phyloP scores from a whole-genome alignment of 331 rosid species.

The Quercus phellos region DNA sequence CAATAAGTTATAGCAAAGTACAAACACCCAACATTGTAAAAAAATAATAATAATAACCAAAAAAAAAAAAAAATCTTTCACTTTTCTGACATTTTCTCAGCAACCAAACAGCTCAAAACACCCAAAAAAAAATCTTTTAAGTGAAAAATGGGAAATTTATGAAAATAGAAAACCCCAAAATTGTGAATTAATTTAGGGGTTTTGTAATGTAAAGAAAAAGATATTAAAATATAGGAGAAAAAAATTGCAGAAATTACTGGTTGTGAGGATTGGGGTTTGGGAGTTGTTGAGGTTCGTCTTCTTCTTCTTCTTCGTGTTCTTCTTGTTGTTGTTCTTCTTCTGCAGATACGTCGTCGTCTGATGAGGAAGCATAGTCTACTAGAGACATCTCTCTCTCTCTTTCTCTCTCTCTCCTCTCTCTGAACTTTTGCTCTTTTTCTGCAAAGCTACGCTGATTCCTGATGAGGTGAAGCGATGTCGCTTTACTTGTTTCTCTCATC shows the following conservation, averaged over 20 bases:
- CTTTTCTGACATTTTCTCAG: neutral
- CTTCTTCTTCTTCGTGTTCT: neutral
- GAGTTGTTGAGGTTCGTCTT: slow-evolving; percentile 20
- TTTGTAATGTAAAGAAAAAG: neutral
- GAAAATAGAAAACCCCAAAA: neutral
- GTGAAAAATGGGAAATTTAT: neutral
- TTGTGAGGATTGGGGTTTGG: slow-evolving; percentile 17
- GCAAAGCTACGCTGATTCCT: too few species aligned
- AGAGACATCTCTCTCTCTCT: slow-evolving; percentile 50
- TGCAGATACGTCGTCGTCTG: slow-evolving; percentile 63
- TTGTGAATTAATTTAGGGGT: neutral
- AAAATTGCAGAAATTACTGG: slow-evolving; percentile 31
- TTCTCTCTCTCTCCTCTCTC: neutral
- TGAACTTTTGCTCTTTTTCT: too few species aligned
- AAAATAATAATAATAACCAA: neutral
- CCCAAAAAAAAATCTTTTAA: neutral
- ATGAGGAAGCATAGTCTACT: slow-evolving; percentile 84
- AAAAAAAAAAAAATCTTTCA: neutral
- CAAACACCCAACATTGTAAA: neutral
- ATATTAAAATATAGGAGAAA: neutral
- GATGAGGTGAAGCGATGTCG: neutral
- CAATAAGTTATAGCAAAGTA: too few species aligned
- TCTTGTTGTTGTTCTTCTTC: neutral
- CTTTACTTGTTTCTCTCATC: neutral
- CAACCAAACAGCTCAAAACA: neutral